phyloP scores from a whole-genome alignment of 225 moss, liverwort and hornwort species.

The Sphagnum tenellum region DNA sequence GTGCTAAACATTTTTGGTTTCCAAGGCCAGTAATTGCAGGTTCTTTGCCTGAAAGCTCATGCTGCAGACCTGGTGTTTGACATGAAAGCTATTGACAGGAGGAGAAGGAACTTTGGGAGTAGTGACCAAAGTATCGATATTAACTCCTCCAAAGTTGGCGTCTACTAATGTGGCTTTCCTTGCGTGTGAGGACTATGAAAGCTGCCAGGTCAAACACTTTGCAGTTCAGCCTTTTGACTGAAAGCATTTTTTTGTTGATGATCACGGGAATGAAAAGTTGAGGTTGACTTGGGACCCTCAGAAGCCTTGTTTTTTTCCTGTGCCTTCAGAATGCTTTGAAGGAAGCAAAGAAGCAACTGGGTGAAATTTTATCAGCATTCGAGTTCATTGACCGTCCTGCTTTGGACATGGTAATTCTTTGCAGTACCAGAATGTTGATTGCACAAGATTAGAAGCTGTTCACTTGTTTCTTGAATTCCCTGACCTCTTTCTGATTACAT shows the following conservation, averaged over 20 bases:
- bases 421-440: no score
- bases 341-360: slow-evolving; percentile 76
- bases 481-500: no score
- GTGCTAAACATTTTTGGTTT: no score
- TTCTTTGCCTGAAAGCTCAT: no score
- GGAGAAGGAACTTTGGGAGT: slow-evolving; percentile 93
- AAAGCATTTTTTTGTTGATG: not conserved
- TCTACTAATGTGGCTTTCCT: slow-evolving; percentile 87
- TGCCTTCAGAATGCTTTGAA: slow-evolving; percentile 52
- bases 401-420: slow-evolving; percentile 50
- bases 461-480: not conserved
- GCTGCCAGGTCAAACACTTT: slow-evolving; percentile 59
- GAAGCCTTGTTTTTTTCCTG: not conserved
- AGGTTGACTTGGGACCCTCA: slow-evolving; percentile 1
- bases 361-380: slow-evolving; percentile 94
- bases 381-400: slow-evolving; percentile 83
- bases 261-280: not conserved
- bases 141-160: slow-evolving; percentile 71
- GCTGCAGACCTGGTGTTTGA: not conserved
- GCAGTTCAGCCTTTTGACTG: not conserved
- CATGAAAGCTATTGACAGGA: slow-evolving; percentile 31
- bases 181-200: slow-evolving; percentile 68
- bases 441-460: slow-evolving; percentile 2
- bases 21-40: no score
- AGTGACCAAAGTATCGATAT: slow-evolving; percentile 87